Conservation (phyloP, 2,329 filamentous ascomycete species). For the Plectosphaerella cucumerina region DNA sequence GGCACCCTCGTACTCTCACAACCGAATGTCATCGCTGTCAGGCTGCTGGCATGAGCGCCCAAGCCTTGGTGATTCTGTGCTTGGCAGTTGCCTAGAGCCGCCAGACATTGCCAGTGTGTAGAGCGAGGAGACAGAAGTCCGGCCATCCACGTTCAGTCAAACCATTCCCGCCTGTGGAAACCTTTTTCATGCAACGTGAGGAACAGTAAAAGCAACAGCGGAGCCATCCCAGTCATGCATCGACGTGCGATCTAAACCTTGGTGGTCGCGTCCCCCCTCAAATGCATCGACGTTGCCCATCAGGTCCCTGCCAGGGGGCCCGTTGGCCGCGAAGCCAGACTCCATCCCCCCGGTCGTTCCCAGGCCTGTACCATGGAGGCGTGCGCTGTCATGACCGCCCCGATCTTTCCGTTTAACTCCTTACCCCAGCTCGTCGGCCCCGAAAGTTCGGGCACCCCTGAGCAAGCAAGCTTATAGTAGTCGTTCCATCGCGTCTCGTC, state of each 20-base stretch:
- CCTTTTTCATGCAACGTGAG: constrained; percentile 10
- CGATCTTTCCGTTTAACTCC: neutral
- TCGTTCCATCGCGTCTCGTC: constrained; percentile 4
- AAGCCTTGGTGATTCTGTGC: too few species aligned
- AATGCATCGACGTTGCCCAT: constrained; percentile 28
- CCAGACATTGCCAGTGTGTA: neutral
- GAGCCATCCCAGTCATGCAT: constrained; percentile 48
- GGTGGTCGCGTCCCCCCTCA: constrained; percentile 25
- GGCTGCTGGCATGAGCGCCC: too few species aligned
- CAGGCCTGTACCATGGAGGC: neutral
- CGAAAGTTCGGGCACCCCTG: constrained; percentile 7
- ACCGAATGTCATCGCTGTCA: too few species aligned
- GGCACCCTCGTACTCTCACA: too few species aligned
- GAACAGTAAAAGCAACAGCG: constrained; percentile 27
- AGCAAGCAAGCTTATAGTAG: constrained; percentile 9
- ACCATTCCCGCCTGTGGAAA: neutral
- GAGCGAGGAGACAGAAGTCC: neutral
- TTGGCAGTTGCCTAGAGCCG: neutral
- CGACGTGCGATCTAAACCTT: constrained; percentile 44
- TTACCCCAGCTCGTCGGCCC: neutral
- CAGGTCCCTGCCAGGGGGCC: constrained; percentile 1
- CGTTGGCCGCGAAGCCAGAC: neutral
- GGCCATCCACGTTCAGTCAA: neutral
- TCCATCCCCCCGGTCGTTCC: neutral
- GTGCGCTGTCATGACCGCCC: neutral